These are phyloP conservation scores for Erodium chrysanthum DNA, from an alignment of 441 rosid genomes.

Conservation along the genomic window DNA sequence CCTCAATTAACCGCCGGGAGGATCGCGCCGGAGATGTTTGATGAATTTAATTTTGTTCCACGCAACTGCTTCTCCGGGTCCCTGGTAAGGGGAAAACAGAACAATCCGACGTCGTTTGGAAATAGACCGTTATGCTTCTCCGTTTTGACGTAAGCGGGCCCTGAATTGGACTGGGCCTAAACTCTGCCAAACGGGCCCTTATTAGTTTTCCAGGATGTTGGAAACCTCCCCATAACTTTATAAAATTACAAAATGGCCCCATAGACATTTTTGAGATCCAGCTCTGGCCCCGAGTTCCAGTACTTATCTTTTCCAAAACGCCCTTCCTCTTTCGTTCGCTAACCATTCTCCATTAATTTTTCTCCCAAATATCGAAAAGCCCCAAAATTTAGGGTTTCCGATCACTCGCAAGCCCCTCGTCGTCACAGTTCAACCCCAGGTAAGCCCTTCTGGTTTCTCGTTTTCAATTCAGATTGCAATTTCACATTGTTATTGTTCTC, in stretches of 20 bases:
- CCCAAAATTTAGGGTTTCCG: conserved; percentile 7
- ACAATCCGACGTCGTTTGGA: too few relatives aligned
- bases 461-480: not conserved
- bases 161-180: too few relatives aligned
- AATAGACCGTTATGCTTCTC: too few relatives aligned
- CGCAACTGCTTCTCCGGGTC: too few relatives aligned
- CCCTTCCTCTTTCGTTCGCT: not conserved
- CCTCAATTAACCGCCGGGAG: too few relatives aligned
- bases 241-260: not conserved
- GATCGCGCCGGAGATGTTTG: too few relatives aligned
- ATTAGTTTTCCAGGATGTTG: not conserved
- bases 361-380: conserved; percentile 8
- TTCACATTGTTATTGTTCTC: not conserved
- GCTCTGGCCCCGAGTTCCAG: not conserved
- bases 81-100: too few relatives aligned
- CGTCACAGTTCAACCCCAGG: conserved; percentile 7
- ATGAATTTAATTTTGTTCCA: too few relatives aligned
- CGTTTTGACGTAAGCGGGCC: too few relatives aligned
- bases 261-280: not conserved
- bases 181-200: too few relatives aligned
- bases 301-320: conserved; percentile 1
- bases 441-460: not conserved
- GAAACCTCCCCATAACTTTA: not conserved
- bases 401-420: conserved; percentile 5
- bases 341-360: not conserved